These are phyloP conservation scores for Geotrichum bryndzae DNA, from an alignment of 1,139 yeast genomes.

Conservation along the genomic window DNA sequence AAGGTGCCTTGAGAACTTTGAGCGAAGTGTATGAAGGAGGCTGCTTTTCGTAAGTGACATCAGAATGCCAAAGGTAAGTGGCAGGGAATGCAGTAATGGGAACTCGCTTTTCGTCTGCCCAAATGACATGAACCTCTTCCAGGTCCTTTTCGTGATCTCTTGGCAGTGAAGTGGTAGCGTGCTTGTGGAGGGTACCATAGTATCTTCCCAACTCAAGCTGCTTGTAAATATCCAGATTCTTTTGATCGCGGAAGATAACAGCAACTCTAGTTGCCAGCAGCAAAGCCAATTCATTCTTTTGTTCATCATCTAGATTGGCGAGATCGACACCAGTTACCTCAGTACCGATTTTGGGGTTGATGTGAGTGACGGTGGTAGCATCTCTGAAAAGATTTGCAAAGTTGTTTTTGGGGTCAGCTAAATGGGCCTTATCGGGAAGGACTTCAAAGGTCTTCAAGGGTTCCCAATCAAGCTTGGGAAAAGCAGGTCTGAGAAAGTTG, in stretches of 20 bases:
- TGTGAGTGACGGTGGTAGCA: slow-evolving; percentile 30
- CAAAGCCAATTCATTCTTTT: slow-evolving; percentile 59
- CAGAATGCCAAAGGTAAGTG: slow-evolving; percentile 53
- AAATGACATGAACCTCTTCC: slow-evolving; percentile 56
- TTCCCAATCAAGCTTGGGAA: slow-evolving; percentile 32
- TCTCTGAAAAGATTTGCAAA: slow-evolving; percentile 51
- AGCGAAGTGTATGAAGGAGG: slow-evolving; percentile 65
- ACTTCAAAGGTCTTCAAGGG: slow-evolving; percentile 25
- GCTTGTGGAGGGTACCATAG: slow-evolving; percentile 66
- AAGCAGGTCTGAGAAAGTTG: slow-evolving; percentile 27
- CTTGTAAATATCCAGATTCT: slow-evolving; percentile 41
- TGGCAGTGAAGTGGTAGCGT: slow-evolving; percentile 71
- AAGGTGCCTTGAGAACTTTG: slow-evolving; percentile 55
- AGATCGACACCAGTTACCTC: slow-evolving; percentile 57
- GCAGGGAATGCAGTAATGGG: slow-evolving; percentile 28
- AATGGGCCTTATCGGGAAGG: slow-evolving; percentile 19
- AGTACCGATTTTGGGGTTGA: slow-evolving; percentile 64
- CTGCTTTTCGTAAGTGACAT: slow-evolving; percentile 63
- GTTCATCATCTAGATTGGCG: slow-evolving; percentile 38
- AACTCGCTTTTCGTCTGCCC: slow-evolving; percentile 29
- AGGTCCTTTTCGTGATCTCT: slow-evolving; percentile 35
- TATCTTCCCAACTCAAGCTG: slow-evolving; percentile 60
- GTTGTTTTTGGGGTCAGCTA: slow-evolving; percentile 23
- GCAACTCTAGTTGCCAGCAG: slow-evolving; percentile 63
- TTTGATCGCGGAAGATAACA: slow-evolving; percentile 58